phyloP scores from a whole-genome alignment of 164 flowering plant species.

The Vitis labrusca region DNA sequence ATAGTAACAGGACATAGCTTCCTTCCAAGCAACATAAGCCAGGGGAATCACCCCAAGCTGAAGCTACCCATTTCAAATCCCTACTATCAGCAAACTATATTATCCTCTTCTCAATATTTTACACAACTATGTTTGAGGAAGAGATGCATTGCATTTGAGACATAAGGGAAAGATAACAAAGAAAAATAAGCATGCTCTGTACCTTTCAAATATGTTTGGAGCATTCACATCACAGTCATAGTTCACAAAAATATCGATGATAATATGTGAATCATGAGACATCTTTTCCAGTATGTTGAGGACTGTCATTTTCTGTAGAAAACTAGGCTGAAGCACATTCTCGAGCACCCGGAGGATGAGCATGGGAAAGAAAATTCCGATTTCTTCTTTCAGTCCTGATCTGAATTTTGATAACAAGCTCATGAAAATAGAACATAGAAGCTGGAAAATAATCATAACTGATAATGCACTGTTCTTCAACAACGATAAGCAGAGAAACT shows the following conservation, averaged over 20 bases:
- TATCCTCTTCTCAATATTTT: neutral
- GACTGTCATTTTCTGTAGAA: slow-evolving; percentile 95
- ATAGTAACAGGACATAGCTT: no score
- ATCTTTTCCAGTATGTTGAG: slow-evolving; percentile 83
- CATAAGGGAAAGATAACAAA: neutral
- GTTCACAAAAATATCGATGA: slow-evolving; percentile 90
- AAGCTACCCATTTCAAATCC: no score
- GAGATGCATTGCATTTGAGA: neutral
- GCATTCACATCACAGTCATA: slow-evolving; percentile 97
- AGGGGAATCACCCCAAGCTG: no score
- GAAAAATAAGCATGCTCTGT: slow-evolving; percentile 10
- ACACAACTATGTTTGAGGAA: neutral
- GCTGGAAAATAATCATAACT: slow-evolving; percentile 97
- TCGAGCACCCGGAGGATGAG: slow-evolving; percentile 94
- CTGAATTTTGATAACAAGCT: slow-evolving; percentile 75
- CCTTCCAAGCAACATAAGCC: no score
- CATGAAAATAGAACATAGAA: slow-evolving; percentile 82
- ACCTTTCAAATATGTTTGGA: slow-evolving; percentile 98
- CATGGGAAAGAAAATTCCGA: slow-evolving; percentile 97
- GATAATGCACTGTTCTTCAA: slow-evolving; percentile 97
- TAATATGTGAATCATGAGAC: slow-evolving; percentile 74
- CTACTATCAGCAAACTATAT: neutral
- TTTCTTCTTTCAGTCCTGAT: slow-evolving; percentile 86
- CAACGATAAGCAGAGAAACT: slow-evolving; percentile 88
- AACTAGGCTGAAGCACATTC: slow-evolving; percentile 97